Evolutionary conservation across 345 rosid genomes (phyloP), one percentile per base, ranked within the genome.

Genomic region (Eutrema japonicum): DNA sequence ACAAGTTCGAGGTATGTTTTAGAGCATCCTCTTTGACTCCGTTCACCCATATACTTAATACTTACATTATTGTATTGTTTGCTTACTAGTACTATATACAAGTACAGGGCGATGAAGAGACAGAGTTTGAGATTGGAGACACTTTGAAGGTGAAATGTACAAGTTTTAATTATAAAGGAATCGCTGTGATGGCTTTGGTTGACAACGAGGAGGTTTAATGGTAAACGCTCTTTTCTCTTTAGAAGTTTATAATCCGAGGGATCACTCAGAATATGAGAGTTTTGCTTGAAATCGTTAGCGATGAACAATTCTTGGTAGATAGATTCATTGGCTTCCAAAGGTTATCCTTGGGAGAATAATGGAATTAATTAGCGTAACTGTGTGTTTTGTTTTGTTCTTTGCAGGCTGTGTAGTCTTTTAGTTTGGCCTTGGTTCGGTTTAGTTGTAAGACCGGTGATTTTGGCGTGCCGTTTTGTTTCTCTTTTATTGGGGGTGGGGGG

Each of bases 111-210:
- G 77, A 85, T 52, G 79, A 78, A 58, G 82, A 76, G 71, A 63
- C 71, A 14, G 80, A 80, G 36, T 86, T 79, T 52, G 83, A 68
- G 56, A 64, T 85, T 9, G 98, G 97, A 41, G 86, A 89, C 66
- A 71, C 77, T 66, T 64, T 94, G 82, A 64, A 2, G 38, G 97
- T 89, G 26, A 78, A 77, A 77, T 91, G 97, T 67, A 79, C 86
- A 35, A 87, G 92, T 80, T 94, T 91, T 79, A 83, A 85, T 5
- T 73, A 78, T 75, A 89, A 91, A 79, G 98, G 96, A 50, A 73
- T 89, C 75, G 93, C 98, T 8, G 83, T 88, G 12, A 61, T 91
- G 94, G 81, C 89, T 58, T 78, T 85, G 79, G 84, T 81, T 57
- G 77, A 85, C 38, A 82, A 83, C 22, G 80, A 77, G 46, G 55